Evolutionary conservation across 1,139 yeast species (phyloP), one percentile per base, ranked within the genome.

Genomic region (Nakaseomyces glabratus): DNA sequence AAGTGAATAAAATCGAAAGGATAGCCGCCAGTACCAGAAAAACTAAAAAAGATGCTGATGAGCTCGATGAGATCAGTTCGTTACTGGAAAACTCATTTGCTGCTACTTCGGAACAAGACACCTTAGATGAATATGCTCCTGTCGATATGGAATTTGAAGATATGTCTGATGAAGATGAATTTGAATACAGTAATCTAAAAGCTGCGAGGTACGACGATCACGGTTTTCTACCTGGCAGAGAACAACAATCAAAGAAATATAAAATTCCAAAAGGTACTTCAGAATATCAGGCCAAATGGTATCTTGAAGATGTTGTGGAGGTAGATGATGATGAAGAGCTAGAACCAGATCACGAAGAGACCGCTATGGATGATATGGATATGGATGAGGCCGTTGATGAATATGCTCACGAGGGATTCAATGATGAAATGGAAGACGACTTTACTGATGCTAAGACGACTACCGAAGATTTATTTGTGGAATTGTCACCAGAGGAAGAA

Each of bases 221-320:
- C 47, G 71, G 68, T 24, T 79, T 76, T 51, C 70, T 81, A 45
- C 59, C 61, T 18, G 62, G 62, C 8, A 51, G 51, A 20, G 66
- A 65, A 37, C 72, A 54, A 26, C 36, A 48, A 23, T 41, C 54
- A 38, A 59, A 61, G 52, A 63, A 60, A 39, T 54, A 48, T 21
- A 71, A 66, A 49, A 64, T 84, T 20, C 97, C 97, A 13, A 73
- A 73, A 51, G 97, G 97, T 15, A 79, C 94, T 32, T 86, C 96
- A 0, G 94, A 82, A 39, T 88, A 88, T 57, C 98, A 90, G 62
- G 84, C 95, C 6, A 75, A 84, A 54, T 90, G 98, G 98, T 71
- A 82, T 48, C 63, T 85, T 34, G 93, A 73, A 35, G 78, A 76
- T 37, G 76, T 70, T 43, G 73, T 77, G 19, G 71, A 62, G 2